phyloP scores from a whole-genome alignment of 208 protist genomes.

The Leishmania tarentolae region DNA sequence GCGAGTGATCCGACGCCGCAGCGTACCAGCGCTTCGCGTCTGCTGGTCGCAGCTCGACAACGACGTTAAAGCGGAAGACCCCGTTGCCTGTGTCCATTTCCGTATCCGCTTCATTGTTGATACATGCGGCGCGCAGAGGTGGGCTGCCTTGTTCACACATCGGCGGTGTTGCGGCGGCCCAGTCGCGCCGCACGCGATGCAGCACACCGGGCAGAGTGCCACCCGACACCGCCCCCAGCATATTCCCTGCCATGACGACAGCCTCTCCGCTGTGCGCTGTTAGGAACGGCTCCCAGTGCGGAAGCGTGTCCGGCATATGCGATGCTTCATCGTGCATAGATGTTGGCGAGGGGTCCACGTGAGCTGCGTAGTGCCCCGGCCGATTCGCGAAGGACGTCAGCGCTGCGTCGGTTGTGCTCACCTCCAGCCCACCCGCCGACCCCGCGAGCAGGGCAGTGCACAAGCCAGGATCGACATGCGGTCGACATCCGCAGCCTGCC shows the following conservation, averaged over 20 bases:
- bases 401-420: slow-evolving; percentile 26
- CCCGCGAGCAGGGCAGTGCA: slow-evolving; percentile 66
- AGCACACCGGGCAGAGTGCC: slow-evolving; percentile 44
- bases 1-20: background rate
- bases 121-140: background rate
- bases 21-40: slow-evolving; percentile 38
- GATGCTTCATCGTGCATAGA: background rate
- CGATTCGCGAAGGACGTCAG: slow-evolving; percentile 6
- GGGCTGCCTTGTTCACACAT: background rate
- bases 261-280: slow-evolving; percentile 20
- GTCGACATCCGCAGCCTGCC: slow-evolving; percentile 53
- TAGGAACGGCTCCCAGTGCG: slow-evolving; percentile 28
- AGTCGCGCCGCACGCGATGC: slow-evolving; percentile 65
- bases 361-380: slow-evolving; percentile 7
- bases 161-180: slow-evolving; percentile 18
- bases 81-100: background rate
- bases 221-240: slow-evolving; percentile 46
- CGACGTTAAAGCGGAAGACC: slow-evolving; percentile 52
- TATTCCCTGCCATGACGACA: slow-evolving; percentile 44
- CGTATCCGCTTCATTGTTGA: background rate
- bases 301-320: slow-evolving; percentile 17
- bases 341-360: background rate
- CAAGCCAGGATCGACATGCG: slow-evolving; percentile 79
- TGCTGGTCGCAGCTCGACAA: slow-evolving; percentile 72
- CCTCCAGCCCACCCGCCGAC: slow-evolving; percentile 58